Base-by-base conservation (phyloP, 352 stramenopile species). In the Pythium periplocum region DNA sequence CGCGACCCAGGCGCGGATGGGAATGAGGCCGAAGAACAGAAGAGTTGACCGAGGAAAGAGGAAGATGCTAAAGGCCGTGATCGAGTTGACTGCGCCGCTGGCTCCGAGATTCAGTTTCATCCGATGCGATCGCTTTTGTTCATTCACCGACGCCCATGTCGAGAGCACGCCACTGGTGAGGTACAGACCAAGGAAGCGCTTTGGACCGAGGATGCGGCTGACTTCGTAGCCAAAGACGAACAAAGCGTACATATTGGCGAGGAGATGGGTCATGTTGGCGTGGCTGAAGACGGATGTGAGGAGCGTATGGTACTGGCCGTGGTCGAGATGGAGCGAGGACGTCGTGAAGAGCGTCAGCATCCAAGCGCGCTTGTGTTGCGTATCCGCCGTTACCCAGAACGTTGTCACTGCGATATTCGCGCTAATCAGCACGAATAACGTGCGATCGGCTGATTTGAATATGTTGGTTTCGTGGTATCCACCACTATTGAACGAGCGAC, bases 311-410 rank as follows among this genome's bases (percentile, higher is more conserved):
- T 87, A 85, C 11, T 67, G 66, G 1, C 78, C 72, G 7, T 70
- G 55, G 39, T 59, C 58, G 9, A 93, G 50, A 51, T 90, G 80
- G 46, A 71, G 57, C 40, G 64, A 62, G 45, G 79, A 93, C 40
- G 79, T 93, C 31, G 76, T 93, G 47, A 90, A 93, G 53, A 89
- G 68, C 26, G 56, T 68, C 31, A 87, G 59, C 83, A 93, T 90
- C 17, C 17, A 26, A 26, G 17, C 17, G 17, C 17, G 17, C 17
- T 26, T 26, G 17, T 26, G 17, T 26, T 0, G 17, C 17, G 17
- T 26, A 26, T 26, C 17, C 17, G 17, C 17, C 17, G 17, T 26
- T 26, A 26, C 17, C 17, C 17, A 26, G 17, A 26, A 26, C 17
- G 17, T 26, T 26, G 17, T 0, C 17, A 26, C 17, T 26, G 17